Conservation (phyloP, 2,329 filamentous ascomycete genomes). For the Diaporthe sp. region DNA sequence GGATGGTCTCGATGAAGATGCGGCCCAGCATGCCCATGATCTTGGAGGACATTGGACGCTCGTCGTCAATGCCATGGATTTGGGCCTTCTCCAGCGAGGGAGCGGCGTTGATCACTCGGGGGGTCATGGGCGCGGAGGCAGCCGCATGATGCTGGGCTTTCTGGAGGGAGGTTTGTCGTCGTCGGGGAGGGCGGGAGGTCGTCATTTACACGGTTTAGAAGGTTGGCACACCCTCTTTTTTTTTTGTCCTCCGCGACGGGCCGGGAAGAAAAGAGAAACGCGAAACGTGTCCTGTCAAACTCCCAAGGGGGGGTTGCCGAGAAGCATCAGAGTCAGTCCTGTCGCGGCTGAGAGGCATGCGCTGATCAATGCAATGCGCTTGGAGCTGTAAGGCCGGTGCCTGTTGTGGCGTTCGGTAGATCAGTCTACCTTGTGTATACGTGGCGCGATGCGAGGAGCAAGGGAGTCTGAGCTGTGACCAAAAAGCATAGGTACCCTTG, state of each 20-base stretch:
- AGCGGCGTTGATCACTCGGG: constrained; percentile 64
- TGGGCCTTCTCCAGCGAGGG: constrained; percentile 65
- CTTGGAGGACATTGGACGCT: constrained; percentile 59
- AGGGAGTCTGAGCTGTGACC: not conserved
- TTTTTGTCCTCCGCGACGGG: constrained; percentile 14
- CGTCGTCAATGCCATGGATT: constrained; percentile 65
- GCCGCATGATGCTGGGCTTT: constrained; percentile 53
- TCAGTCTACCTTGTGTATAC: not conserved
- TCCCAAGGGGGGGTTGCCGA: constrained; percentile 7
- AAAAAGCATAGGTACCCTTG: not conserved
- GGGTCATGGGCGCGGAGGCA: constrained; percentile 51
- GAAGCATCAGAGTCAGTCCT: constrained; percentile 28
- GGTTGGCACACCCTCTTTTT: not conserved
- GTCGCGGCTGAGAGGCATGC: constrained; percentile 32
- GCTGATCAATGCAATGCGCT: constrained; percentile 22
- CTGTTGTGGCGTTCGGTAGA: constrained; percentile 22
- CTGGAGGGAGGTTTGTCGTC: constrained; percentile 55
- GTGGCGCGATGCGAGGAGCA: constrained; percentile 18
- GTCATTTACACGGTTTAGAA: constrained; percentile 51
- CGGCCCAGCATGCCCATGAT: constrained; percentile 62
- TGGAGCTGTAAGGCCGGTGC: constrained; percentile 18
- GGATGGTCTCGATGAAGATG: constrained; percentile 68
- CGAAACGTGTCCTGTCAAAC: constrained; percentile 29
- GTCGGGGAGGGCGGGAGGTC: constrained; percentile 52
- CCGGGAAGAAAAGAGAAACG: constrained; percentile 20